phyloP scores from a whole-genome alignment of 2,329 filamentous ascomycete species.

The Trichophyton rubrum region DNA sequence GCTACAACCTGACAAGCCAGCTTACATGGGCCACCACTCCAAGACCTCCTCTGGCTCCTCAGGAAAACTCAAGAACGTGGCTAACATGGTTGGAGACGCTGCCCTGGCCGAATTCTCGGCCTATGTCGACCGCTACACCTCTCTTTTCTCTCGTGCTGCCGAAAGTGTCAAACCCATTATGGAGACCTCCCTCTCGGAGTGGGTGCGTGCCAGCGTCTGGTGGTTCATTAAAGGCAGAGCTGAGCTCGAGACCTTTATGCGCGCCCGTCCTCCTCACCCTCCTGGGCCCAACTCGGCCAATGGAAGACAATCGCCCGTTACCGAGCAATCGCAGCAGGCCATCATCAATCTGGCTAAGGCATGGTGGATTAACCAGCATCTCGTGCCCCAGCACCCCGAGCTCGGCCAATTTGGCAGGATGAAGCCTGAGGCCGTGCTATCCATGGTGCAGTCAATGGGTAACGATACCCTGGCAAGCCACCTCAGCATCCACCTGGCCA shows the following conservation, averaged over 20 bases:
- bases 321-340: slow-evolving; percentile 52
- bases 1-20: neutral
- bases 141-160: slow-evolving; percentile 64
- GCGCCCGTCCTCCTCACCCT: slow-evolving; percentile 38
- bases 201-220: slow-evolving; percentile 65
- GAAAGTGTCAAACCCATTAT: slow-evolving; percentile 58
- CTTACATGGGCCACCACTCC: neutral
- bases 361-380: slow-evolving; percentile 57
- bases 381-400: slow-evolving; percentile 30
- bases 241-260: slow-evolving; percentile 58
- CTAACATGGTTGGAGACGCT: slow-evolving; percentile 44
- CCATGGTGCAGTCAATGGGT: slow-evolving; percentile 33
- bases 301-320: slow-evolving; percentile 28
- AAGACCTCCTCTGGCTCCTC: slow-evolving; percentile 10
- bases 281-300: slow-evolving; percentile 41
- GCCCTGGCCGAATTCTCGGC: slow-evolving; percentile 57
- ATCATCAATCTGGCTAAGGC: slow-evolving; percentile 77
- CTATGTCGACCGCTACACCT: slow-evolving; percentile 60
- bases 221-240: slow-evolving; percentile 79
- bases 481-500: slow-evolving; percentile 40
- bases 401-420: slow-evolving; percentile 28
- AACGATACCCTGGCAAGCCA: slow-evolving; percentile 35
- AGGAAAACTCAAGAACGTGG: slow-evolving; percentile 25
- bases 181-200: slow-evolving; percentile 51
- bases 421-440: slow-evolving; percentile 29